Evolutionary conservation across 108 stramenopile genomes (phyloP).

Genomic region (Thalassiosira profunda): DNA sequence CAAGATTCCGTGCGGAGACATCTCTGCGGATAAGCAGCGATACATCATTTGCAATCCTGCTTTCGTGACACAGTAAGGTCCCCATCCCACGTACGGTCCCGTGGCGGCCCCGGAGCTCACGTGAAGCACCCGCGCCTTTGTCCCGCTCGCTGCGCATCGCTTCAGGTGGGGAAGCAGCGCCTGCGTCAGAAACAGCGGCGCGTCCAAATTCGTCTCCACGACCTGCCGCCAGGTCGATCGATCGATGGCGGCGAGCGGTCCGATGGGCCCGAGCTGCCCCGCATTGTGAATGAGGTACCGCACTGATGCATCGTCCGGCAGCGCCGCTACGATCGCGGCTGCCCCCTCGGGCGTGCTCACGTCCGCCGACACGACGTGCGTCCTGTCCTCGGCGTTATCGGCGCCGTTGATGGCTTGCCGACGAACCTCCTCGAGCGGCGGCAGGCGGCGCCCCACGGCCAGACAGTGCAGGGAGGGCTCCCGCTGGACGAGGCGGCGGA

Average conservation of each 20-base stretch:
- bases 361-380: constrained; percentile 30
- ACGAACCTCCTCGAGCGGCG: constrained; percentile 9
- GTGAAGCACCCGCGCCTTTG: constrained; percentile 49
- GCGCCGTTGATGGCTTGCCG: not conserved
- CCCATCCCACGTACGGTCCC: constrained; percentile 69
- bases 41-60: constrained; percentile 74
- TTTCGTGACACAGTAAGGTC: constrained; percentile 67
- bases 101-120: constrained; percentile 63
- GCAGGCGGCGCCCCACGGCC: constrained; percentile 25
- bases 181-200: constrained; percentile 64
- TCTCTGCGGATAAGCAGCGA: constrained; percentile 50
- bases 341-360: constrained; percentile 43
- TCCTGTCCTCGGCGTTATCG: not conserved
- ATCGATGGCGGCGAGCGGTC: constrained; percentile 43
- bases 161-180: constrained; percentile 56
- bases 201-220: constrained; percentile 52
- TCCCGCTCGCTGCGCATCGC: constrained; percentile 19
- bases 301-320: constrained; percentile 32
- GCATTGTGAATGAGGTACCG: constrained; percentile 70
- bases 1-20: constrained; percentile 40
- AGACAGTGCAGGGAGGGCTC: constrained; percentile 34
- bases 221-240: constrained; percentile 38
- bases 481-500: constrained; percentile 24
- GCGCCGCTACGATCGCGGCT: constrained; percentile 15
- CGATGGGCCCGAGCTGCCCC: constrained; percentile 64